A percentile compares a stretch with the other conserved stretches of the same genome.
phyloP scores from a whole-genome alignment of 2,329 filamentous ascomycete species.

The Botrytis porri region DNA sequence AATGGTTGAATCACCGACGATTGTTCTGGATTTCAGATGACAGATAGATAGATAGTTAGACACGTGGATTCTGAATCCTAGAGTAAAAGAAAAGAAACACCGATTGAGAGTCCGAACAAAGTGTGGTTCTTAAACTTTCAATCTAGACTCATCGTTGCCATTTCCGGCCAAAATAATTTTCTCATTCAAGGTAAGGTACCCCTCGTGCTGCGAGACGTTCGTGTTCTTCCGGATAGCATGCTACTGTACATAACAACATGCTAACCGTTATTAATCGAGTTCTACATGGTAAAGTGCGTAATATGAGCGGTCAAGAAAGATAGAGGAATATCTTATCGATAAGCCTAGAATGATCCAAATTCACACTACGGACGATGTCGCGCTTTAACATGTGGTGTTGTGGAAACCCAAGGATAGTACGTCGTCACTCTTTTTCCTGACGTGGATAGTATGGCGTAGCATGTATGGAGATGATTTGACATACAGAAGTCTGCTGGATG shows the following conservation, averaged over 20 bases:
- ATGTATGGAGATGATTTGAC: background rate
- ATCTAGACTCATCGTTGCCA: conserved; percentile 11
- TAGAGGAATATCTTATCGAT: conserved; percentile 16
- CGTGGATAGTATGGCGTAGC: conserved; percentile 6
- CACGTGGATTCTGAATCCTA: background rate
- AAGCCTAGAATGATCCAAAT: background rate
- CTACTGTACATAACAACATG: background rate
- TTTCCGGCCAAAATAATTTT: background rate
- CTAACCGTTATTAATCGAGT: background rate
- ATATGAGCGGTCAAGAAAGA: conserved; percentile 16
- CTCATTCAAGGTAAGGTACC: background rate
- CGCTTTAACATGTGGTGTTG: conserved; percentile 10
- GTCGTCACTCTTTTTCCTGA: background rate
- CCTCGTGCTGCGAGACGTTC: background rate
- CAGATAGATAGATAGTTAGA: background rate
- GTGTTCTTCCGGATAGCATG: background rate
- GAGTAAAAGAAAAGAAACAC: background rate
- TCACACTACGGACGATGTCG: background rate
- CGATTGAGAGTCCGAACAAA: conserved; percentile 6
- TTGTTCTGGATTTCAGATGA: background rate
- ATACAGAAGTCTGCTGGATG: background rate
- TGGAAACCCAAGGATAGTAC: conserved; percentile 10
- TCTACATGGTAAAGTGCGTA: background rate
- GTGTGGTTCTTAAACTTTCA: conserved; percentile 8
- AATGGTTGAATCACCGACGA: background rate